A percentile compares a stretch with the other conserved stretches of the same genome.
These are phyloP conservation scores for Otatea glauca DNA, from an alignment of 176 grass and related monocot species.

Conservation along the genomic window DNA sequence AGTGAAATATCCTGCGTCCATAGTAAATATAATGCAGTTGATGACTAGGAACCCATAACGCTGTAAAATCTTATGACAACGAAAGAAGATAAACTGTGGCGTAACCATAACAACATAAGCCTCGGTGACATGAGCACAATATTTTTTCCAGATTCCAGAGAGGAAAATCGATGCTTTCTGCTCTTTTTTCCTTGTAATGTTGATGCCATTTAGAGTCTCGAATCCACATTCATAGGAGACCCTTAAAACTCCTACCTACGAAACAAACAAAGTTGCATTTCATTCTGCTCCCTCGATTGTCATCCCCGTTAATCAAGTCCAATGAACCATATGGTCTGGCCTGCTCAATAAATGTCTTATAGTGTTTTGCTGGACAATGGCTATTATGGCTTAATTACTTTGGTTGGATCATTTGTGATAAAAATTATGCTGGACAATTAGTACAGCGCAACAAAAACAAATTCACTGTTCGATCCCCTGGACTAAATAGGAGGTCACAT, in stretches of 20 bases:
- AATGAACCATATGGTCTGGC: background rate
- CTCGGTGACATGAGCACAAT: background rate
- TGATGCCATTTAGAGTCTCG: background rate
- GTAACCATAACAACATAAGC: background rate
- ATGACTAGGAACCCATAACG: background rate
- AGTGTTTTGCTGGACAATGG: background rate
- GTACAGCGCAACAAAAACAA: background rate
- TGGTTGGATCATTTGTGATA: background rate
- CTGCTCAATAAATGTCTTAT: background rate
- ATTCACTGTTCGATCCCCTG: background rate
- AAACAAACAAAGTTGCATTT: background rate
- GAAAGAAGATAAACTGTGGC: conserved; percentile 1
- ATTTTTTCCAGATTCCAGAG: background rate
- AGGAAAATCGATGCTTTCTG: background rate
- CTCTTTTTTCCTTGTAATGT: conserved; percentile 1
- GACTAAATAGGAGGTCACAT: background rate
- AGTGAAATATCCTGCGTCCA: conserved; percentile 83
- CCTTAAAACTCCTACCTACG: background rate
- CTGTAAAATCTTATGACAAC: background rate
- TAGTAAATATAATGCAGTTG: conserved; percentile 23
- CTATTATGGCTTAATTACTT: background rate
- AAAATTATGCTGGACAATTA: background rate
- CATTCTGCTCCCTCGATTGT: background rate
- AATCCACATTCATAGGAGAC: conserved; percentile 12
- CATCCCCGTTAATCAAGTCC: background rate